These are phyloP conservation scores for Trametes maxima DNA, from an alignment of 768 basidiomycete species.

Conservation along the genomic window DNA sequence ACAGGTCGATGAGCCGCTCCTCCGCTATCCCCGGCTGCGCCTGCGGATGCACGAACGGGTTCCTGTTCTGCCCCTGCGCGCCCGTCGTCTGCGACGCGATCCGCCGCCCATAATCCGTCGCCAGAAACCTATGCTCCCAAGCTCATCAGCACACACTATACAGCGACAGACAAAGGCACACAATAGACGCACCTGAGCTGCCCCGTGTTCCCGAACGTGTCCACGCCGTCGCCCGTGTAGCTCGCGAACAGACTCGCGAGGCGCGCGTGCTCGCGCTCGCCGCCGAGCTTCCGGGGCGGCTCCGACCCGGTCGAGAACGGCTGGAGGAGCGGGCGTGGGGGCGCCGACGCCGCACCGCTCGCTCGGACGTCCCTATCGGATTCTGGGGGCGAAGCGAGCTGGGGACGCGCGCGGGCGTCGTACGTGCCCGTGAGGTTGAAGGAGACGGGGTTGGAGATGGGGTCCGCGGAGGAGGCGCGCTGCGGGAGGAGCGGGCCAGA, in stretches of 20 bases:
- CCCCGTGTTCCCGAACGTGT: conserved; percentile 91
- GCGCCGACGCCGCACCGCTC: conserved; percentile 5
- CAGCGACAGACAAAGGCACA: neutral
- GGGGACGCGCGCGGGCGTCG: conserved; percentile 11
- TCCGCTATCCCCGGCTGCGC: neutral
- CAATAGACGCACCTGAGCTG: conserved; percentile 52
- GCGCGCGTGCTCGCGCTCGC: conserved; percentile 48
- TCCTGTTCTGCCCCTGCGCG: conserved; percentile 7
- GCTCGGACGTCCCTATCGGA: neutral
- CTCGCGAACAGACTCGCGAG: conserved; percentile 81
- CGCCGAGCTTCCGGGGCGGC: conserved; percentile 8
- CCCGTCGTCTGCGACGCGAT: conserved; percentile 30
- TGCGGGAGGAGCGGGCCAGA: conserved; percentile 42
- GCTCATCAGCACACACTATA: neutral
- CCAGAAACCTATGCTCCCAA: conserved; percentile 16
- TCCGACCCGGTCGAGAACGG: conserved; percentile 18
- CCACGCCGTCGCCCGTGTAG: conserved; percentile 82
- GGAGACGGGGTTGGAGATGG: conserved; percentile 10
- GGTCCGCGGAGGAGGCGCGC: conserved; percentile 36
- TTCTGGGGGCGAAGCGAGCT: neutral
- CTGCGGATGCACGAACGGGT: conserved; percentile 22
- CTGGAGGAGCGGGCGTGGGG: conserved; percentile 32
- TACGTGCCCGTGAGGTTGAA: conserved; percentile 26
- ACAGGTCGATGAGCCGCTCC: conserved; percentile 13
- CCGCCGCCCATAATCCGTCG: conserved; percentile 26